Percentiles rank a stretch among this genome's conserved stretches.
Evolutionary conservation across 1,139 yeast species (phyloP).

Genomic region (Taphrina flavorubra): DNA sequence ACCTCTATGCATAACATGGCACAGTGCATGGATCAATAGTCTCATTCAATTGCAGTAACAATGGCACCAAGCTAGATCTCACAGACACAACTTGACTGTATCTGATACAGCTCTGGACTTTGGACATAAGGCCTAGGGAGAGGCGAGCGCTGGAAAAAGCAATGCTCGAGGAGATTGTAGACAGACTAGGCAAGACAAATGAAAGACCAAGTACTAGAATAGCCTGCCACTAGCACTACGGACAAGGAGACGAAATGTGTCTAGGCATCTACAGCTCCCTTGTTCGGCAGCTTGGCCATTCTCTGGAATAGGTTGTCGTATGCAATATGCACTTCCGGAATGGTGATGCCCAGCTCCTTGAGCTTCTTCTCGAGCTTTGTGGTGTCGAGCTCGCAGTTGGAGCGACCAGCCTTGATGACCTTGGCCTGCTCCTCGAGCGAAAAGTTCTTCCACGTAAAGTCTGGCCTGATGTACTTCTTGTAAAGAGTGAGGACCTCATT

Average conservation of each 20-base stretch:
- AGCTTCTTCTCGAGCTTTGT: slow-evolving; percentile 55
- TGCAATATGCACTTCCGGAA: slow-evolving; percentile 38
- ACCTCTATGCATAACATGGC: no score
- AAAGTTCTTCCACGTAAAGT: slow-evolving; percentile 40
- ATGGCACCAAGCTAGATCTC: no score
- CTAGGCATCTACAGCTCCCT: slow-evolving; percentile 7
- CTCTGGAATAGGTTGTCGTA: slow-evolving; percentile 34
- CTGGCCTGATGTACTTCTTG: slow-evolving; percentile 41
- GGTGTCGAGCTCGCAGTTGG: slow-evolving; percentile 41
- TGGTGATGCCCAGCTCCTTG: slow-evolving; percentile 47
- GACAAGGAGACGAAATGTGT: not conserved
- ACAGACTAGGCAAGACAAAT: no score
- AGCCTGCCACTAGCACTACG: not conserved
- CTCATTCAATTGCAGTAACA: no score
- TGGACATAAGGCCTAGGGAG: no score
- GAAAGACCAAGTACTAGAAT: no score
- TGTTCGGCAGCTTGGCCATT: slow-evolving; percentile 30
- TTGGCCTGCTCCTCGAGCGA: slow-evolving; percentile 41
- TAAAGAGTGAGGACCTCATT: slow-evolving; percentile 37
- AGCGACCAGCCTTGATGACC: slow-evolving; percentile 42
- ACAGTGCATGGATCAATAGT: no score
- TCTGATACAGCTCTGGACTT: no score
- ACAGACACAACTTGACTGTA: no score
- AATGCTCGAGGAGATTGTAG: no score
- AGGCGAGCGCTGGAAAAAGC: no score